These are phyloP conservation scores for Pleurotus pulmonarius DNA, from an alignment of 768 basidiomycete genomes.

Conservation along the genomic window DNA sequence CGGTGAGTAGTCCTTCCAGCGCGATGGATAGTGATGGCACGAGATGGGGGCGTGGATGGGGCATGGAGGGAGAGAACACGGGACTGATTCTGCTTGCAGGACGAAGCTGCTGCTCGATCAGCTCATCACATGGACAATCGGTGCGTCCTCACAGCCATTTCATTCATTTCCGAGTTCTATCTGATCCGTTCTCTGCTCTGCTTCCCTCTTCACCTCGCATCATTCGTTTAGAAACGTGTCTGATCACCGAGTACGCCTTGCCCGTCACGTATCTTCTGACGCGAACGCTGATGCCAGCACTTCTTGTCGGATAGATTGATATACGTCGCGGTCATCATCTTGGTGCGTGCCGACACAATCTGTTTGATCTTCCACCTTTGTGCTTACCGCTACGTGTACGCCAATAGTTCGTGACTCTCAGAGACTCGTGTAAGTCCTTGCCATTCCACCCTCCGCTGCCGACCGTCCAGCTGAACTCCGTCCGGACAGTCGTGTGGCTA, in stretches of 20 bases:
- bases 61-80: no score
- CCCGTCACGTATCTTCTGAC: neutral
- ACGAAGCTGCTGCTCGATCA: conserved; percentile 4
- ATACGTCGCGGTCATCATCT: neutral
- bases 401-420: neutral
- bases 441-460: neutral
- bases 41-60: no score
- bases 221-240: neutral
- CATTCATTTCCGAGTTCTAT: neutral
- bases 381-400: neutral
- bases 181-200: no score
- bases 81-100: neutral
- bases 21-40: no score
- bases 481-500: neutral
- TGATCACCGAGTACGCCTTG: neutral
- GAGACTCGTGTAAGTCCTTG: neutral
- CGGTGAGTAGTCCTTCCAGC: neutral
- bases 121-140: conserved; percentile 4
- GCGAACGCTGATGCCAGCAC: neutral
- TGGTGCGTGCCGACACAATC: neutral
- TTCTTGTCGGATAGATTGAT: neutral
- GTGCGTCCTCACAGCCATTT: neutral
- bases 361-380: neutral
- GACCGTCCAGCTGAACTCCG: neutral
- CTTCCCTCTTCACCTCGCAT: no score